These are phyloP conservation scores for Hypoxylon sp. DNA, from an alignment of 2,329 filamentous ascomycete genomes.

Conservation along the genomic window DNA sequence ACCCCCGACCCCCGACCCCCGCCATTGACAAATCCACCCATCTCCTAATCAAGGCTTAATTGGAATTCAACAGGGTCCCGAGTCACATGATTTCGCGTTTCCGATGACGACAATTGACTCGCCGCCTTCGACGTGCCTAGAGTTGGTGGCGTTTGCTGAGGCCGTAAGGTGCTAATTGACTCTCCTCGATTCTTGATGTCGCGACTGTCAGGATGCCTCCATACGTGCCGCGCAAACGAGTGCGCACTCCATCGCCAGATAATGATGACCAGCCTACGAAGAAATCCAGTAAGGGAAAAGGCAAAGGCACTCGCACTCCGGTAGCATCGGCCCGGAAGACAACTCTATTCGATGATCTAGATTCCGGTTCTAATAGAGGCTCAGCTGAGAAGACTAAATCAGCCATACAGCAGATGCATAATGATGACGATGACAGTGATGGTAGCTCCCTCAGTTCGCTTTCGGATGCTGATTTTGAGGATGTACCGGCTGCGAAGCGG, in stretches of 20 bases:
- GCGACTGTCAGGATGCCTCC: constrained; percentile 71
- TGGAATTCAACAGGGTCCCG: constrained; percentile 20
- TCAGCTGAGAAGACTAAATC: constrained; percentile 61
- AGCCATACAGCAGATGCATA: constrained; percentile 61
- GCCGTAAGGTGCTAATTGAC: constrained; percentile 1
- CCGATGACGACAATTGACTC: constrained; percentile 49
- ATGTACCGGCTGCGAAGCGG: constrained; percentile 60
- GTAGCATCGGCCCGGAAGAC: constrained; percentile 61
- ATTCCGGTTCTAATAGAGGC: constrained; percentile 63
- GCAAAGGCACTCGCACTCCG: constrained; percentile 48
- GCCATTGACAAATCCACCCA: constrained; percentile 6
- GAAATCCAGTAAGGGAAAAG: constrained; percentile 48
- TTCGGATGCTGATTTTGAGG: constrained; percentile 71
- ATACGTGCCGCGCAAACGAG: constrained; percentile 75
- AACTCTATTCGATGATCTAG: constrained; percentile 74
- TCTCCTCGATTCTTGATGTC: constrained; percentile 26
- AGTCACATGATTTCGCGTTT: constrained; percentile 53
- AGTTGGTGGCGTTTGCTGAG: constrained; percentile 1
- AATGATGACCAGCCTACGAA: constrained; percentile 52
- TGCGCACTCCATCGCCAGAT: constrained; percentile 64
- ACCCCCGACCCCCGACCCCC: constrained; percentile 6
- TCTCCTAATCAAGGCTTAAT: constrained; percentile 30
- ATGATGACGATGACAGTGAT: constrained; percentile 59
- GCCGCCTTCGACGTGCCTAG: not conserved
- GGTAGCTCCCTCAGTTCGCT: constrained; percentile 67